Base-by-base conservation (phyloP, 306 rosid genomes). In the Alnus glutinosa region DNA sequence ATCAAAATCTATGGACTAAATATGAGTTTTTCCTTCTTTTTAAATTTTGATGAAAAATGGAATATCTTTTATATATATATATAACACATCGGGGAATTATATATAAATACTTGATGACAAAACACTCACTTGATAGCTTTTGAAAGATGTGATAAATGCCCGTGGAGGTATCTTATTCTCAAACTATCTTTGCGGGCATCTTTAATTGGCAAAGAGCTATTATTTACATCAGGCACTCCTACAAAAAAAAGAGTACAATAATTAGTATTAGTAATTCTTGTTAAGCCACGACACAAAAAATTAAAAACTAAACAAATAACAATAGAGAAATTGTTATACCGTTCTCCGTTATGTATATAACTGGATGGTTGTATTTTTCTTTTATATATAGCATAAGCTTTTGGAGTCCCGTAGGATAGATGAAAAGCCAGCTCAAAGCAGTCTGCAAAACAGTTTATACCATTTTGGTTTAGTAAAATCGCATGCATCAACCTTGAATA, bases 321-420 rank as follows among this genome's bases (percentile, higher is more conserved):
- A 42, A 42, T 7, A 5, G 8, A 3, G 36, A 18, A 11, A 9
- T 34, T 59, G 13, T 28, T 30, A 10, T 58, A 89, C 96, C 96
- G 75, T 89, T 91, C 67, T 91, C 96, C 11, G 90, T 89, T n/a
- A 91, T 74, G 83, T 79, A 84, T 28, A 91, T 64, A 1, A 64
- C 19, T 14, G 94, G 92, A 47, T 83, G 74, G 7, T 88, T 86
- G 83, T 82, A 90, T 0, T 62, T 70, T 14, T 71, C 42, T 74
- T 55, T 86, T 23, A 88, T 51, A 44, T 86, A 57, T n/a, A 16
- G 3, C 80, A 86, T 3, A 37, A 88, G 78, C 16, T 49, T 42
- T 62, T 52, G 83, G 50, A 91, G 52, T 69, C 96, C 92, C 79
- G 64, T 78, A 0, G 96, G 96, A 70, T 78, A 79, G 46, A 89